Percentiles rank a stretch among this genome's conserved stretches.
Conservation (phyloP, 75 land plant species). For the Adiantum capillusveneris region DNA sequence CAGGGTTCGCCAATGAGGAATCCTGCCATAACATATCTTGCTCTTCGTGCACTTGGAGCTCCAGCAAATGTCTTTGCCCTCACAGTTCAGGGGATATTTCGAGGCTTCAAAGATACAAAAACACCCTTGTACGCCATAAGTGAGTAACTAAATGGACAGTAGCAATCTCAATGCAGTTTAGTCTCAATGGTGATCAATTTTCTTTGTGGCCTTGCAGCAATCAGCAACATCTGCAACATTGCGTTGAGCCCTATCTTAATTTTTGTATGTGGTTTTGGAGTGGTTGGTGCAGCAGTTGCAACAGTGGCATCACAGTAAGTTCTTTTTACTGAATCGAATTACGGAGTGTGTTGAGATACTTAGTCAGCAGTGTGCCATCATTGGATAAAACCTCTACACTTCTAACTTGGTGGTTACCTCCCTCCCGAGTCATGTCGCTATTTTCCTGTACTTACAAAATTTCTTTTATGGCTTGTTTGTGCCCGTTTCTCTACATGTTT, state of each 20-base stretch:
- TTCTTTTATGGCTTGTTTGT: no score
- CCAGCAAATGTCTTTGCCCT: conserved; percentile 81
- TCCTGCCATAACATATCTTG: conserved; percentile 74
- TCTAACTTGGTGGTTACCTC: no score
- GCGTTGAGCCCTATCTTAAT: conserved; percentile 74
- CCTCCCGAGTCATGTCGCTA: no score
- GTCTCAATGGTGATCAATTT: background rate
- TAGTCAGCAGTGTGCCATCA: no score
- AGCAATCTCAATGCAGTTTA: background rate
- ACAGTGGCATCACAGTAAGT: conserved; percentile 94
- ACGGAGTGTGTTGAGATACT: no score
- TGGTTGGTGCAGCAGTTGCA: conserved; percentile 85
- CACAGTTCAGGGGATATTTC: conserved; percentile 89
- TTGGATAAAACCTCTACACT: no score
- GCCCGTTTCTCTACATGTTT: no score
- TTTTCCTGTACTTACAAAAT: no score
- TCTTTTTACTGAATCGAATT: no score
- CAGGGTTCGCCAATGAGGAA: conserved; percentile 84
- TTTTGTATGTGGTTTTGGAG: conserved; percentile 59
- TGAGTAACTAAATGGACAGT: conserved; percentile 24
- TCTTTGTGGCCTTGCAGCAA: conserved; percentile 32
- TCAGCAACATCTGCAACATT: conserved; percentile 75
- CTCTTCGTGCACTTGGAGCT: conserved; percentile 86
- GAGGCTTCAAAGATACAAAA: conserved; percentile 90
- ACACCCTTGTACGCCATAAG: conserved; percentile 85